These are phyloP conservation scores for Sporothrix protearum DNA, from an alignment of 2,329 filamentous ascomycete species.

Conservation along the genomic window DNA sequence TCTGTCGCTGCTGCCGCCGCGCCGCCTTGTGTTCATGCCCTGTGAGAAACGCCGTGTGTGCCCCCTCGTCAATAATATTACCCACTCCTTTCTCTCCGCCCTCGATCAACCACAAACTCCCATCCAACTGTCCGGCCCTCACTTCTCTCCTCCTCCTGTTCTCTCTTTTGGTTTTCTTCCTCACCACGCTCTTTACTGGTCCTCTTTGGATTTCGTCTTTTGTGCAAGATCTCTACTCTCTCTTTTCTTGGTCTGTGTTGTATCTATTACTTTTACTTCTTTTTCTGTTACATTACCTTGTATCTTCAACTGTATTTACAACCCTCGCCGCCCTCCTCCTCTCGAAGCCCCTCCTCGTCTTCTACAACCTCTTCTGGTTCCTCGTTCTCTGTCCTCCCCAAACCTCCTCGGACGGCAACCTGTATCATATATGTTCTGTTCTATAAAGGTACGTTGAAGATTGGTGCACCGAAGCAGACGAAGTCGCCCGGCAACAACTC, in stretches of 20 bases:
- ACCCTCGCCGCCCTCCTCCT: not conserved
- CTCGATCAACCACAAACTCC: slow-evolving; percentile 14
- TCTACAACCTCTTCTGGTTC: not conserved
- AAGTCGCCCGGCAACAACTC: not conserved
- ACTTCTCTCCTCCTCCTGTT: not conserved
- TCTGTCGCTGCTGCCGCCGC: not conserved
- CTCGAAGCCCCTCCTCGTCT: not conserved
- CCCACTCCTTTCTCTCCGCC: slow-evolving; percentile 14
- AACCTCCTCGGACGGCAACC: slow-evolving; percentile 21
- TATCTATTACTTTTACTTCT: slow-evolving; percentile 3
- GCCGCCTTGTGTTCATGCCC: not conserved
- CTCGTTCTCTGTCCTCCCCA: not conserved
- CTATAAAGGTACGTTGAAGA: slow-evolving; percentile 27
- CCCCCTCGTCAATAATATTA: slow-evolving; percentile 15
- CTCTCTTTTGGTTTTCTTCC: slow-evolving; percentile 1
- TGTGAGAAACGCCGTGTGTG: not conserved
- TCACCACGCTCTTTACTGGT: slow-evolving; percentile 24
- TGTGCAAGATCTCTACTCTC: slow-evolving; percentile 11
- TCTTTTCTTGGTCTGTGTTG: slow-evolving; percentile 2
- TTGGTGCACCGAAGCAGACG: not conserved
- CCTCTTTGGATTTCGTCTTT: slow-evolving; percentile 16
- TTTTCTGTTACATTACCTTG: slow-evolving; percentile 11
- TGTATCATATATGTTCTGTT: slow-evolving; percentile 29
- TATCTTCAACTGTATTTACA: slow-evolving; percentile 4
- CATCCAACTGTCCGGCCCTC: not conserved